Conservation (phyloP, 1,284 basidiomycete genomes). For the Thelephora terrestris region DNA sequence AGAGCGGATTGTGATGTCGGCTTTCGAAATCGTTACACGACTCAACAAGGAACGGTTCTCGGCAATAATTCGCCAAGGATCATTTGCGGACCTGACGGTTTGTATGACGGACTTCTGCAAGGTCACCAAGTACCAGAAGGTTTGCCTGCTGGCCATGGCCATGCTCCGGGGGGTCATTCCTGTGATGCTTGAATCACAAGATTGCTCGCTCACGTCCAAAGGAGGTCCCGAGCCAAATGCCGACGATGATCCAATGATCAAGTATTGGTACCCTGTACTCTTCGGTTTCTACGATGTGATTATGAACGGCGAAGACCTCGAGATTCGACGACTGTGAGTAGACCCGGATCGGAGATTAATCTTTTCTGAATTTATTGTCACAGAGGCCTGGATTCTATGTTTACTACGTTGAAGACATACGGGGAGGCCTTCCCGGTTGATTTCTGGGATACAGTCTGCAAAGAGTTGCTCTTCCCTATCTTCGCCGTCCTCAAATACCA, state of each 20-base stretch:
- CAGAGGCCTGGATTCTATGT: constrained; percentile 93
- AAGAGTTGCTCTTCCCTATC: constrained; percentile 96
- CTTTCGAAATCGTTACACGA: constrained; percentile 93
- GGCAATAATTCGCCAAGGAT: constrained; percentile 86
- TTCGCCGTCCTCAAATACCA: constrained; percentile 92
- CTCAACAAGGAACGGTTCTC: constrained; percentile 88
- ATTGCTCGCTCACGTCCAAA: constrained; percentile 54
- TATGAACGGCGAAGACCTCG: constrained; percentile 99
- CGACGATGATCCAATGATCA: constrained; percentile 78
- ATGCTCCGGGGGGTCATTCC: constrained; percentile 92
- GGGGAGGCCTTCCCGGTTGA: constrained; percentile 81
- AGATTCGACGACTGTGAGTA: constrained; percentile 88
- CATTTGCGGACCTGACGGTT: constrained; percentile 92
- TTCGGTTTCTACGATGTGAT: constrained; percentile 99
- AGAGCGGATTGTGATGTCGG: constrained; percentile 90
- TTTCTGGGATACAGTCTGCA: constrained; percentile 98
- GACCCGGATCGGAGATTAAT: neutral
- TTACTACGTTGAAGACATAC: constrained; percentile 88
- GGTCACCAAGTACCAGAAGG: constrained; percentile 97
- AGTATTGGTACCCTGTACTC: constrained; percentile 94
- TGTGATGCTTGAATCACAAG: constrained; percentile 80
- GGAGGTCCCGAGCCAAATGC: constrained; percentile 7
- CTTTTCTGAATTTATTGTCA: constrained; percentile 1
- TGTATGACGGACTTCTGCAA: constrained; percentile 99
- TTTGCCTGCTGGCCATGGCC: constrained; percentile 91